phyloP scores from a whole-genome alignment of 2,329 filamentous ascomycete species.

The Scedosporium boydii region DNA sequence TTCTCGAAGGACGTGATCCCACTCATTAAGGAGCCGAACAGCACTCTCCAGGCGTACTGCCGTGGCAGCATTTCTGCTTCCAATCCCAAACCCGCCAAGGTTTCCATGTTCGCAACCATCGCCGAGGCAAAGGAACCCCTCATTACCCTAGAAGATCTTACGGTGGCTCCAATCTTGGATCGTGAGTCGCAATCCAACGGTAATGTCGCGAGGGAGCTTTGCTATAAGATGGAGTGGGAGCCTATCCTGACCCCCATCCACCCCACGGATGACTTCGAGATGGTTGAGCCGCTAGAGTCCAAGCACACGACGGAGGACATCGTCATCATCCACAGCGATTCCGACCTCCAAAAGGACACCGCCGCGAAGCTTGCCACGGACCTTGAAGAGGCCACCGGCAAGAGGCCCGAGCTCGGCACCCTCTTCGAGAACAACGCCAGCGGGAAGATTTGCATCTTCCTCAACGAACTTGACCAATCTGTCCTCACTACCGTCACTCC shows the following conservation, averaged over 20 bases:
- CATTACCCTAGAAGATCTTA: constrained; percentile 16
- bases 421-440: constrained; percentile 16
- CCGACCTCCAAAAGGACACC: constrained; percentile 10
- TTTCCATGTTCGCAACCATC: constrained; percentile 11
- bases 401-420: constrained; percentile 10
- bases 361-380: constrained; percentile 10
- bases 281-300: background rate
- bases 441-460: constrained; percentile 23
- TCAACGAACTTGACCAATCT: constrained; percentile 33
- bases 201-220: constrained; percentile 12
- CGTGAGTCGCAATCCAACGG: constrained; percentile 8
- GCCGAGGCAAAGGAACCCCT: constrained; percentile 11
- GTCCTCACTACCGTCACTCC: constrained; percentile 29
- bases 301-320: constrained; percentile 7
- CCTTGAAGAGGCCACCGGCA: constrained; percentile 10
- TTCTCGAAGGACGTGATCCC: constrained; percentile 19
- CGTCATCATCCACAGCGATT: constrained; percentile 12
- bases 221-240: constrained; percentile 17
- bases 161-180: constrained; percentile 14
- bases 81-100: constrained; percentile 11
- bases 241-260: constrained; percentile 6
- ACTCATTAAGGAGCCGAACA: constrained; percentile 22
- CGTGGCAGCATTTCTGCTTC: constrained; percentile 10
- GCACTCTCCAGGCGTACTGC: constrained; percentile 15
- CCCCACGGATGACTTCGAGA: background rate